Evolutionary conservation across 345 rosid species (phyloP), one percentile per base, ranked within the genome.

Genomic region (Hypericum perforatum): DNA sequence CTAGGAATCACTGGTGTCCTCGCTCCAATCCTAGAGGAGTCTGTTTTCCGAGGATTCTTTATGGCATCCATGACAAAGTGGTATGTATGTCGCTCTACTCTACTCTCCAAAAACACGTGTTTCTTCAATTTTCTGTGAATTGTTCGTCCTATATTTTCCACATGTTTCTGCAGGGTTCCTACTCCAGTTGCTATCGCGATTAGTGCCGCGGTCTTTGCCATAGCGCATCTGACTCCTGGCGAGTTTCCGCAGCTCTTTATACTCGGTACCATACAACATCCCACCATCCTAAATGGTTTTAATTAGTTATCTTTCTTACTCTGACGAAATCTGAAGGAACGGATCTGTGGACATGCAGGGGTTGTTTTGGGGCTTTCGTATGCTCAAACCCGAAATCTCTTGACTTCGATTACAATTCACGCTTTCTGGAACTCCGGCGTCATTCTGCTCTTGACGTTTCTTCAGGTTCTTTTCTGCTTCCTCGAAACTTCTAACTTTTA

Each of bases 11-110:
- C 95, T 8, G 96, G 96, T 47, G 53, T 87, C 73, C 77, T 87
- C 62, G 98, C 98, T 61, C 98, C 98, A 46, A 47, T 92, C 59
- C 87, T 92, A 38, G 98, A 92, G 70, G 98, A 92, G 74, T 85
- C 86, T 5, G 74, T 92, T 11, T 91, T 92, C 70, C 95, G 98
- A 57, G 98, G 96, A 41, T 92, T 92, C 75, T 77, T 92, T 49
- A 79, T 92, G 98, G 86, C 79, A 48, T 78, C 95, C 48, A 69
- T 92, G 49, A 92, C 98, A 61, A 92, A 85, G 71, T 92, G 98
- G 98, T 87, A 77, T 41, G 29, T 8, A 53, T 22, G 32, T 55
- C 44, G 43, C 37, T 39, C 54, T 44, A 46, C 37, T 39, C 54
- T 44, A 7, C 7, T 58, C 38, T 53, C 55, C 45, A 16, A 37